These are phyloP conservation scores for Chaetomiaceae sp. DNA, from an alignment of 2,329 filamentous ascomycete species.

Conservation along the genomic window DNA sequence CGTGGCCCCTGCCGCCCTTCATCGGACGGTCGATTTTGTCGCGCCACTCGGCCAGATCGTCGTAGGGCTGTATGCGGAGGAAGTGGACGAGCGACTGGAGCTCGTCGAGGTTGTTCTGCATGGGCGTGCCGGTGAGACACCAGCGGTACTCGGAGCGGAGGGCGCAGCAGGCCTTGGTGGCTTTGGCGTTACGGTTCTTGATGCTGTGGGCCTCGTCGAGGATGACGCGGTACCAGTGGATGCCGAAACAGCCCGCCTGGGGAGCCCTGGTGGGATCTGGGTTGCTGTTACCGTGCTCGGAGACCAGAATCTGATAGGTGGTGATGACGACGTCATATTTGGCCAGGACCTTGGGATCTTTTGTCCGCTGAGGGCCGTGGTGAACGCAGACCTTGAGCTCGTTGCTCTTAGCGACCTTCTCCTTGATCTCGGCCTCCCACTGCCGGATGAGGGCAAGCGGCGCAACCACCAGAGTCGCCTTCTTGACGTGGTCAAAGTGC, in stretches of 20 bases:
- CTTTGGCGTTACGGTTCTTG: conserved; percentile 96
- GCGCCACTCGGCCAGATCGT: conserved; percentile 82
- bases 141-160: conserved; percentile 84
- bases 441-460: conserved; percentile 92
- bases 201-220: conserved; percentile 97
- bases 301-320: conserved; percentile 92
- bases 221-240: conserved; percentile 93
- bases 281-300: conserved; percentile 63
- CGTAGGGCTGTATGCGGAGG: conserved; percentile 84
- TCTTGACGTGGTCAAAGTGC: conserved; percentile 64
- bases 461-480: conserved; percentile 84
- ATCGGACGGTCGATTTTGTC: conserved; percentile 85
- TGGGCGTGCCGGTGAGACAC: conserved; percentile 93
- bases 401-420: conserved; percentile 68
- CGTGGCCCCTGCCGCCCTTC: conserved; percentile 82
- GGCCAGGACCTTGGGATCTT: conserved; percentile 69
- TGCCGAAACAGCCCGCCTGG: conserved; percentile 79
- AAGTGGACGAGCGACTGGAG: conserved; percentile 92
- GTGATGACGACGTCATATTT: conserved; percentile 94
- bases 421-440: conserved; percentile 90
- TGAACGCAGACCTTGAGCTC: conserved; percentile 80
- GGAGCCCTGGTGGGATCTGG: conserved; percentile 56
- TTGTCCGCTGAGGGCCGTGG: conserved; percentile 81
- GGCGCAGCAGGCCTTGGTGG: conserved; percentile 86
- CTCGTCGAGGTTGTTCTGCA: conserved; percentile 98